These are phyloP conservation scores for Monascus purpureus DNA, from an alignment of 495 filamentous ascomycete genomes.

Conservation along the genomic window DNA sequence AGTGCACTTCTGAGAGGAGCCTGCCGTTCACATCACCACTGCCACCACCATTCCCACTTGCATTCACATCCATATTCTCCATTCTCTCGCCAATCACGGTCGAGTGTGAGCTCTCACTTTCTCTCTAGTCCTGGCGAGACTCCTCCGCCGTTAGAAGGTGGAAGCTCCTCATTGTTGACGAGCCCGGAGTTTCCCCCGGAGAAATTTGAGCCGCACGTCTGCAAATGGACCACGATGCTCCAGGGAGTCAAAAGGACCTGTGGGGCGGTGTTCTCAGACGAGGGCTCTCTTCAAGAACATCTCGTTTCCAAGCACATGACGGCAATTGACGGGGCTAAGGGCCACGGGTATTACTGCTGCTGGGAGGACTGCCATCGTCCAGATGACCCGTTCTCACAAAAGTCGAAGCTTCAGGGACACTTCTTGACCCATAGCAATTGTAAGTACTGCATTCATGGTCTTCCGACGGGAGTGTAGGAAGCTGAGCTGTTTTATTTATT, in stretches of 20 bases:
- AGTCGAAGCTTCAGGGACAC: conserved; percentile 36
- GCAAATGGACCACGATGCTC: conserved; percentile 21
- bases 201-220: conserved; percentile 21
- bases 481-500: conserved; percentile 4
- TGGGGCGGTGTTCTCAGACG: conserved; percentile 20
- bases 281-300: conserved; percentile 30
- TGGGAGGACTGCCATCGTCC: conserved; percentile 34
- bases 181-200: conserved; percentile 23
- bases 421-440: conserved; percentile 36
- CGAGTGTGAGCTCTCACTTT: conserved; percentile 29
- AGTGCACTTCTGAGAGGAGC: conserved; percentile 13
- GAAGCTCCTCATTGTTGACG: conserved; percentile 23
- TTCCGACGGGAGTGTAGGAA: not conserved
- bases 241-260: conserved; percentile 20
- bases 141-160: conserved; percentile 29
- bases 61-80: conserved; percentile 27
- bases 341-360: conserved; percentile 34
- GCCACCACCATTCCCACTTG: conserved; percentile 19
- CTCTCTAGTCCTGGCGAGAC: conserved; percentile 27
- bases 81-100: conserved; percentile 28
- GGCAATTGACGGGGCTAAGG: conserved; percentile 28
- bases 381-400: conserved; percentile 34
- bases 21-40: conserved; percentile 25
- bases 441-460: conserved; percentile 8
- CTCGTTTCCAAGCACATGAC: conserved; percentile 26